These are phyloP conservation scores for Solanum ossicruentum DNA, from an alignment of 257 asterid genomes.

Conservation along the genomic window DNA sequence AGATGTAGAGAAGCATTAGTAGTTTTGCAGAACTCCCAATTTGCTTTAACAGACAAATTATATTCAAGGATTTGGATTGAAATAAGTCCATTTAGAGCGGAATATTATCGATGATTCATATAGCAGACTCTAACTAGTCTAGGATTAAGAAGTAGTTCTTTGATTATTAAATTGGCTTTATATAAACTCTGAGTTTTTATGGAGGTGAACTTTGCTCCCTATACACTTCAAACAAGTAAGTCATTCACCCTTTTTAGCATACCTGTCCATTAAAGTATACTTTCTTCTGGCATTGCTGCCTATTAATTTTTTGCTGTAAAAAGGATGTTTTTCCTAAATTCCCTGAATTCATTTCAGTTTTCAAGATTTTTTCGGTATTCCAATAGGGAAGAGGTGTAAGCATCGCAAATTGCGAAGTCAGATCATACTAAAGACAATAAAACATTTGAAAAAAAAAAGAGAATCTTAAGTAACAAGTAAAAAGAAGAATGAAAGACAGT, in stretches of 20 bases:
- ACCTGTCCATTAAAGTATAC: not conserved
- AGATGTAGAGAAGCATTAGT: not conserved
- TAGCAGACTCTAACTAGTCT: not conserved
- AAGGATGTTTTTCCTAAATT: not conserved
- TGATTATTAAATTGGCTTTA: not conserved
- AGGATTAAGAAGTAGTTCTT: not conserved
- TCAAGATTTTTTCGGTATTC: not conserved
- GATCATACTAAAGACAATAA: not conserved
- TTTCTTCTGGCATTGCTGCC: not conserved
- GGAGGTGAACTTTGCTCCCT: not conserved
- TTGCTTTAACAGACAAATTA: not conserved
- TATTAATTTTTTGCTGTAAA: not conserved
- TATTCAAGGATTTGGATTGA: not conserved
- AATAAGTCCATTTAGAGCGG: not conserved
- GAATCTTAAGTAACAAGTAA: not conserved
- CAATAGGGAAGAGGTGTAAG: not conserved
- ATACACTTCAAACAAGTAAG: not conserved
- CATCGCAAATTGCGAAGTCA: not conserved
- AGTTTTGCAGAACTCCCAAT: not conserved
- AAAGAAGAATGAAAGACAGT: not conserved
- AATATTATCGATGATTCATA: not conserved
- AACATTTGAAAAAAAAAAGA: not conserved
- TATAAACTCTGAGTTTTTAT: not conserved
- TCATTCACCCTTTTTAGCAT: not conserved
- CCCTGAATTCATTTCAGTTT: not conserved